Evolutionary conservation across 2,329 filamentous ascomycete species (phyloP).

Genomic region (Clonostachys chloroleuca): DNA sequence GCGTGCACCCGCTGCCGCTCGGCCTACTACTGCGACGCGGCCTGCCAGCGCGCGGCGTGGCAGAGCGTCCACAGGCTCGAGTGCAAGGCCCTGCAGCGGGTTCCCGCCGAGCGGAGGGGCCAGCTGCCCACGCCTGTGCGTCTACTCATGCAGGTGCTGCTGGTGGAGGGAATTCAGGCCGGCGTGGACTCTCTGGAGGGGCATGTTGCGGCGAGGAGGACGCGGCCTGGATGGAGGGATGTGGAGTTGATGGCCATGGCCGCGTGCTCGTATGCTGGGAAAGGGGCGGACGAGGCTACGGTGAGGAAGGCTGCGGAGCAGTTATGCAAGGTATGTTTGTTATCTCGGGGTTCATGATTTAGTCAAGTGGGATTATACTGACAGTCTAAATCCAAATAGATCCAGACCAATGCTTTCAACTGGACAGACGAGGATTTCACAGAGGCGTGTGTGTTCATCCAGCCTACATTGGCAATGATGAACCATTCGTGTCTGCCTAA

Average conservation of each 20-base stretch:
- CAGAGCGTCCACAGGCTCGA: slow-evolving; percentile 45
- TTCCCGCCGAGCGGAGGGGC: slow-evolving; percentile 11
- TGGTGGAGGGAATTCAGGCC: slow-evolving; percentile 17
- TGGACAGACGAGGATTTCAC: slow-evolving; percentile 47
- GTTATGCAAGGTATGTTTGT: slow-evolving; percentile 46
- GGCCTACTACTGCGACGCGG: slow-evolving; percentile 46
- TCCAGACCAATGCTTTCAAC: slow-evolving; percentile 60
- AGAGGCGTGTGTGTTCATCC: slow-evolving; percentile 50
- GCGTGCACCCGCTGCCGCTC: slow-evolving; percentile 50
- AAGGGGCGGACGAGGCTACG: slow-evolving; percentile 24
- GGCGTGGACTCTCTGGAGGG: slow-evolving; percentile 37
- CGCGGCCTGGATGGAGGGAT: slow-evolving; percentile 41
- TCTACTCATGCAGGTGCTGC: slow-evolving; percentile 45
- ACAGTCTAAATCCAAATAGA: slow-evolving; percentile 26
- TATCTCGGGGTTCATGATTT: background rate
- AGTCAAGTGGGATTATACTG: background rate
- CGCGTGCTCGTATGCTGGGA: slow-evolving; percentile 33
- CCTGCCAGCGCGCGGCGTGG: slow-evolving; percentile 54
- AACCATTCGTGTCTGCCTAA: slow-evolving; percentile 62
- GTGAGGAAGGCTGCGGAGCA: slow-evolving; percentile 36
- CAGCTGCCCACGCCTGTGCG: slow-evolving; percentile 50
- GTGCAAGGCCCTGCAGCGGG: slow-evolving; percentile 39
- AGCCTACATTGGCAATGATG: slow-evolving; percentile 50
- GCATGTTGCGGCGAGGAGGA: slow-evolving; percentile 34
- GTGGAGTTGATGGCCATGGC: slow-evolving; percentile 42